phyloP scores from a whole-genome alignment of 805 yeast genomes.

The Hanseniaspora osmophila region DNA sequence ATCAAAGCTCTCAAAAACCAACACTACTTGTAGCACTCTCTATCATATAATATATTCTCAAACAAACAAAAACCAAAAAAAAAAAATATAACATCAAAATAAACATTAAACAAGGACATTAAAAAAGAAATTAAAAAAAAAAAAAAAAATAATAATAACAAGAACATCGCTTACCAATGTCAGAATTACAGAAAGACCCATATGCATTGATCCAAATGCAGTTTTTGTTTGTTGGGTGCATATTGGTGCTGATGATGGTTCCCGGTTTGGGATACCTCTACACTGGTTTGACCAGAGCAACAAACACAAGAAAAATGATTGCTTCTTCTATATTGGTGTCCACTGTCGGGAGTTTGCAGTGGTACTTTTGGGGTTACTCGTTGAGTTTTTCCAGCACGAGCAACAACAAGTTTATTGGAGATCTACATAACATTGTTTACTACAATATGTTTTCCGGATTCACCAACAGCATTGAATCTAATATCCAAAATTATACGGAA shows the following conservation, averaged over 20 bases:
- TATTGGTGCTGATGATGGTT: constrained; percentile 77
- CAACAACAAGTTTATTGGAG: constrained; percentile 75
- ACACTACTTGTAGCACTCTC: too few species aligned
- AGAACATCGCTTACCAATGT: constrained; percentile 7
- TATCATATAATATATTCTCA: too few species aligned
- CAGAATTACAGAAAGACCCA: constrained; percentile 19
- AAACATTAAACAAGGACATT: too few species aligned
- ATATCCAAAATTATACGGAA: constrained; percentile 52
- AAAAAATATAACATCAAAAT: too few species aligned
- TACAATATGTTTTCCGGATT: constrained; percentile 28
- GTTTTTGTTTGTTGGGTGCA: constrained; percentile 45
- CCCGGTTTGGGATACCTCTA: constrained; percentile 90
- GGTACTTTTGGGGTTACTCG: constrained; percentile 99
- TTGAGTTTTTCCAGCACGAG: constrained; percentile 75
- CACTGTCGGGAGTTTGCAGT: constrained; percentile 65
- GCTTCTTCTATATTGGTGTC: constrained; percentile 69
- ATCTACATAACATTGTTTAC: constrained; percentile 55
- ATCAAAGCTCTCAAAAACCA: too few species aligned
- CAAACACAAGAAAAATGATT: constrained; percentile 75
- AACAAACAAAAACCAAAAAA: background rate
- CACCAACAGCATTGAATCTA: constrained; percentile 6
- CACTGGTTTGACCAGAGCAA: constrained; percentile 81
- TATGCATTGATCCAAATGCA: constrained; percentile 35
- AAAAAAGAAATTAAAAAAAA: background rate
- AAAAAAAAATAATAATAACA: too few species aligned